A percentile compares a stretch with the other conserved stretches of the same genome.
These are phyloP conservation scores for Penicillium sp. DNA, from an alignment of 2,329 filamentous ascomycete species.

Conservation along the genomic window DNA sequence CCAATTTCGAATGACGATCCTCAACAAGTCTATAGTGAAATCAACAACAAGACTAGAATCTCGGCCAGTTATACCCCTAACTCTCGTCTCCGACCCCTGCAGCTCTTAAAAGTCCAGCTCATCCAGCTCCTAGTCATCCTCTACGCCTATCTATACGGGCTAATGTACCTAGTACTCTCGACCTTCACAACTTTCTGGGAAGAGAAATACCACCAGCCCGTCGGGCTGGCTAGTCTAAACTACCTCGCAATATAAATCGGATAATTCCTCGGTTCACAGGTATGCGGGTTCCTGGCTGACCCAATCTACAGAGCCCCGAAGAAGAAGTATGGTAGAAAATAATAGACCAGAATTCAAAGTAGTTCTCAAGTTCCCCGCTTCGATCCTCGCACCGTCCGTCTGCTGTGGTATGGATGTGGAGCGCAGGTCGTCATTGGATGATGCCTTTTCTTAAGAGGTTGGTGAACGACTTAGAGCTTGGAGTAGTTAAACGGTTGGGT, in stretches of 20 bases:
- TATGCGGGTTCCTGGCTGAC: slow-evolving; percentile 18
- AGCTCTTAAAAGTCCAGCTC: slow-evolving; percentile 53
- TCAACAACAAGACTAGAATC: neutral
- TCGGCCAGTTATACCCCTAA: slow-evolving; percentile 22
- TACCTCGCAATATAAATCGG: slow-evolving; percentile 60
- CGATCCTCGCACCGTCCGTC: no score
- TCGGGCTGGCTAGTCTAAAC: slow-evolving; percentile 54
- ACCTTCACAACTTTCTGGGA: slow-evolving; percentile 58
- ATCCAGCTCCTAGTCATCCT: slow-evolving; percentile 54
- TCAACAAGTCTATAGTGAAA: neutral
- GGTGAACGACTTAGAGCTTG: slow-evolving; percentile 23
- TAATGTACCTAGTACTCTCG: slow-evolving; percentile 59
- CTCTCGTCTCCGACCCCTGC: slow-evolving; percentile 51
- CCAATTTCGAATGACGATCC: neutral
- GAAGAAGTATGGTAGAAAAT: neutral
- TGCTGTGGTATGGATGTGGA: slow-evolving; percentile 55
- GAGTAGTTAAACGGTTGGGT: neutral
- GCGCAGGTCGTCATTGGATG: slow-evolving; percentile 49
- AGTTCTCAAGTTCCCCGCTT: no score
- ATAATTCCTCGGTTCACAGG: slow-evolving; percentile 52
- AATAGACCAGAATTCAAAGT: slow-evolving; percentile 56
- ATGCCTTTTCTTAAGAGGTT: slow-evolving; percentile 47
- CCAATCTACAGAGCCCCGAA: neutral
- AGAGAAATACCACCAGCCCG: slow-evolving; percentile 48
- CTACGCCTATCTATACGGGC: slow-evolving; percentile 54